These are phyloP conservation scores for Litsea cubeba DNA, from an alignment of 164 flowering plant species.

Conservation along the genomic window DNA sequence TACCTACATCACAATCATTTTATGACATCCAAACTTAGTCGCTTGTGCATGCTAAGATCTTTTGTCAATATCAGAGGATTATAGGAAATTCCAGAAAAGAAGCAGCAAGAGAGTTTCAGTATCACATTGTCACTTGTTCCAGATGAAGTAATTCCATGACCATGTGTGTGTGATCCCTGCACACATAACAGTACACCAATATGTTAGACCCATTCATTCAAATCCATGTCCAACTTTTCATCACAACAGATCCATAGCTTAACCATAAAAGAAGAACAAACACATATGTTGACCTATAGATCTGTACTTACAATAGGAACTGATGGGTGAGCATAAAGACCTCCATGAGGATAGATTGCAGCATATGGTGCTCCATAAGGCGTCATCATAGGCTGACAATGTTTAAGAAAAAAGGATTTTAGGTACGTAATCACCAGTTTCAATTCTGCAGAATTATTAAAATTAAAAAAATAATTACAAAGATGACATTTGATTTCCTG, in stretches of 20 bases:
- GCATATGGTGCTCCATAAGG: constrained; percentile 92
- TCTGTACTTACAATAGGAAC: constrained; percentile 61
- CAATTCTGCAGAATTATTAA: neutral
- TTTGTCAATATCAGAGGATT: neutral
- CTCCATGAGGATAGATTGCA: constrained; percentile 79
- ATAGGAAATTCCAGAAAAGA: neutral
- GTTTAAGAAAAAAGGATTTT: constrained; percentile 8
- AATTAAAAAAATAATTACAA: too few species aligned
- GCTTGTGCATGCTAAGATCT: neutral
- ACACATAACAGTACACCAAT: neutral
- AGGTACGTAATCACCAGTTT: neutral
- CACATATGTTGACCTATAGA: neutral
- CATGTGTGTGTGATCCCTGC: constrained; percentile 49
- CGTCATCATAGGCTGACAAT: constrained; percentile 71
- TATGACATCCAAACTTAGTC: neutral
- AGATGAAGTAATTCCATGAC: constrained; percentile 38
- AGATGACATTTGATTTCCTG: neutral
- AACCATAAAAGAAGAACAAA: too few species aligned
- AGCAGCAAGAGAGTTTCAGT: neutral
- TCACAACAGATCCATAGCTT: neutral
- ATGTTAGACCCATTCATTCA: neutral
- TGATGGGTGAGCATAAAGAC: constrained; percentile 82
- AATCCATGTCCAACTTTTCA: neutral
- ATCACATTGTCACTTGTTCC: constrained; percentile 37
- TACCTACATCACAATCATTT: constrained; percentile 33